phyloP scores from a whole-genome alignment of 2,329 filamentous ascomycete species.

The Apiospora saccharicola region DNA sequence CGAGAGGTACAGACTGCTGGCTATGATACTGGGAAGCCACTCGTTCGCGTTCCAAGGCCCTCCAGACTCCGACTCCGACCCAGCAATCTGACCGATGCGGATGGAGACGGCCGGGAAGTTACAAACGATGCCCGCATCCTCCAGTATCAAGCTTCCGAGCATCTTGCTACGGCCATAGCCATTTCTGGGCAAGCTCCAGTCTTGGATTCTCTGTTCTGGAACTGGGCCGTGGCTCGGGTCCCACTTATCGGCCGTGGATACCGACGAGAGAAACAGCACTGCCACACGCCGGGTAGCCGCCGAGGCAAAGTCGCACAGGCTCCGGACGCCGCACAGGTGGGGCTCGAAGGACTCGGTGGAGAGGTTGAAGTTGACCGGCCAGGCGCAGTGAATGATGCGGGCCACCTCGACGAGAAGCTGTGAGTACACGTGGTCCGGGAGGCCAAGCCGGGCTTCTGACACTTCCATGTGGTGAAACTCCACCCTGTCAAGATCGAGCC shows the following conservation, averaged over 20 bases:
- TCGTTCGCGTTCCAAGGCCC: constrained; percentile 61
- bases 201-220: constrained; percentile 43
- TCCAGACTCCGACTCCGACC: constrained; percentile 40
- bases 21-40: constrained; percentile 57
- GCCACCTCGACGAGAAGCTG: constrained; percentile 50
- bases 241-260: constrained; percentile 45
- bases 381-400: constrained; percentile 61
- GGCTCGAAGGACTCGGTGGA: constrained; percentile 57
- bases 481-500: constrained; percentile 44
- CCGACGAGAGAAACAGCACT: constrained; percentile 49
- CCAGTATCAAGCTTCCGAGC: constrained; percentile 46
- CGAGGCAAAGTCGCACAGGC: constrained; percentile 53
- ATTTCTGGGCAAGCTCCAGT: constrained; percentile 36
- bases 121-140: constrained; percentile 40
- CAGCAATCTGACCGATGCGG: constrained; percentile 54
- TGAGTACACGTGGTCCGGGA: constrained; percentile 47
- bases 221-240: constrained; percentile 34
- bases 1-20: constrained; percentile 53
- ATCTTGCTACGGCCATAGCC: constrained; percentile 52
- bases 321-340: constrained; percentile 58
- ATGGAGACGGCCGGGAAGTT: constrained; percentile 45
- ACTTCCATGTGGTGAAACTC: constrained; percentile 60
- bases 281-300: constrained; percentile 43
- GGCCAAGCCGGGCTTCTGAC: constrained; percentile 55
- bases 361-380: constrained; percentile 63